phyloP scores from a whole-genome alignment of 2,329 filamentous ascomycete species.

The Alternaria atra region DNA sequence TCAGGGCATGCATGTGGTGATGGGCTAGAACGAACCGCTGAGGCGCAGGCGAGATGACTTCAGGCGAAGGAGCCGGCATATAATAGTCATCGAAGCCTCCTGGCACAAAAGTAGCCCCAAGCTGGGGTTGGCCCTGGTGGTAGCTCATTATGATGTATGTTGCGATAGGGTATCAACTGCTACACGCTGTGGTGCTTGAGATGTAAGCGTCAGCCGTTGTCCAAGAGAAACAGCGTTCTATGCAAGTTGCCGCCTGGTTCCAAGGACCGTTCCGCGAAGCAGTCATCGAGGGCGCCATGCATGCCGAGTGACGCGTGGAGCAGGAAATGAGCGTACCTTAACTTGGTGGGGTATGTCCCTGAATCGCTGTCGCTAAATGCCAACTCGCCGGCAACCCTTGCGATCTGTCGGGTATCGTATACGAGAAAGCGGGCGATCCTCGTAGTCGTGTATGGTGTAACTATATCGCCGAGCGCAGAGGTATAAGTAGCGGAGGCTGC shows the following conservation, averaged over 20 bases:
- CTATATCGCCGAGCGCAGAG: not conserved
- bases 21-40: constrained; percentile 66
- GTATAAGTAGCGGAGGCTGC: constrained; percentile 11
- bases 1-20: constrained; percentile 23
- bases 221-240: constrained; percentile 23
- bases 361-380: constrained; percentile 27
- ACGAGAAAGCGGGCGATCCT: constrained; percentile 11
- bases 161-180: constrained; percentile 20
- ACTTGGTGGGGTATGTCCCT: constrained; percentile 39
- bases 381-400: constrained; percentile 23
- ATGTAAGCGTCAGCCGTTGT: constrained; percentile 41
- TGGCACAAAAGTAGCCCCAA: constrained; percentile 71
- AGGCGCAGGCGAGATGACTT: constrained; percentile 74
- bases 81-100: constrained; percentile 74
- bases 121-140: constrained; percentile 46
- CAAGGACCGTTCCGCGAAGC: constrained; percentile 21
- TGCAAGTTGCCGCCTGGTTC: constrained; percentile 24
- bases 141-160: constrained; percentile 45
- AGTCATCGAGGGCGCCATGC: constrained; percentile 30
- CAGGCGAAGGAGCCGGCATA: constrained; percentile 64
- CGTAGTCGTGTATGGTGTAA: constrained; percentile 13
- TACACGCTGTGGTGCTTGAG: constrained; percentile 20
- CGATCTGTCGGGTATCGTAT: constrained; percentile 23
- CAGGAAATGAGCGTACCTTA: constrained; percentile 31
- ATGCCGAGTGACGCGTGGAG: constrained; percentile 35